Evolutionary conservation across 1,284 basidiomycete genomes (phyloP).

Genomic region (Pseudozyma tsukubaensis): DNA sequence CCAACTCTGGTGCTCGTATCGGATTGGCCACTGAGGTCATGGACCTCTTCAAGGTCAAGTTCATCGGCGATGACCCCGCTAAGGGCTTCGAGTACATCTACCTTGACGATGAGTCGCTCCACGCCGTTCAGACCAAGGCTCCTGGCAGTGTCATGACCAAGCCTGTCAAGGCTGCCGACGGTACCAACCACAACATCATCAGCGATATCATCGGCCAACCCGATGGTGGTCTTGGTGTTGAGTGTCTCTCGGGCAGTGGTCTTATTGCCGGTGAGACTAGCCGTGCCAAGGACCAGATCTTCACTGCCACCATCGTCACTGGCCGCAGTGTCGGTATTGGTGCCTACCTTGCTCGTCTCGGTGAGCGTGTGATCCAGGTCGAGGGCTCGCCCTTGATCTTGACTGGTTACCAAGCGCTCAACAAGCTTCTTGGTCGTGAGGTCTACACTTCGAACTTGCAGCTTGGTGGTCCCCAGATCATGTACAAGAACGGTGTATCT

Average conservation of each 20-base stretch:
- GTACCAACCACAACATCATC: constrained; percentile 90
- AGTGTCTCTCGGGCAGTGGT: constrained; percentile 93
- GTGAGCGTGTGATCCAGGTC: constrained; percentile 97
- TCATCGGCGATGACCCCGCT: constrained; percentile 85
- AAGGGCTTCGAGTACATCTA: constrained; percentile 98
- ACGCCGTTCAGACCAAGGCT: constrained; percentile 74
- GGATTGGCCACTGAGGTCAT: constrained; percentile 94
- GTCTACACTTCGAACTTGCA: constrained; percentile 99
- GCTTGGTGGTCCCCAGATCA: constrained; percentile 89
- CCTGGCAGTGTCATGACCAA: constrained; percentile 80
- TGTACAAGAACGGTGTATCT: constrained; percentile 80
- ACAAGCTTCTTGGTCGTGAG: constrained; percentile 98
- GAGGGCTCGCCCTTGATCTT: constrained; percentile 99
- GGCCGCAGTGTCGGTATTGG: constrained; percentile 99
- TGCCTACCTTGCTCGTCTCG: constrained; percentile 97
- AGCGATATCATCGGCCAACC: constrained; percentile 91
- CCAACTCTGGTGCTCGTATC: constrained; percentile 97
- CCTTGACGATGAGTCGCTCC: constrained; percentile 72
- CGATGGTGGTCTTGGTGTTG: constrained; percentile 97
- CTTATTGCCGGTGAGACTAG: constrained; percentile 99
- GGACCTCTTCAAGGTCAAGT: constrained; percentile 89
- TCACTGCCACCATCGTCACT: constrained; percentile 98
- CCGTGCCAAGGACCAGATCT: constrained; percentile 97
- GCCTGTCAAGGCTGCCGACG: constrained; percentile 82
- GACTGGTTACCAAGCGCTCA: constrained; percentile 94